Evolutionary conservation across 768 basidiomycete genomes (phyloP).

Genomic region (Xanthoconium stramineum): DNA sequence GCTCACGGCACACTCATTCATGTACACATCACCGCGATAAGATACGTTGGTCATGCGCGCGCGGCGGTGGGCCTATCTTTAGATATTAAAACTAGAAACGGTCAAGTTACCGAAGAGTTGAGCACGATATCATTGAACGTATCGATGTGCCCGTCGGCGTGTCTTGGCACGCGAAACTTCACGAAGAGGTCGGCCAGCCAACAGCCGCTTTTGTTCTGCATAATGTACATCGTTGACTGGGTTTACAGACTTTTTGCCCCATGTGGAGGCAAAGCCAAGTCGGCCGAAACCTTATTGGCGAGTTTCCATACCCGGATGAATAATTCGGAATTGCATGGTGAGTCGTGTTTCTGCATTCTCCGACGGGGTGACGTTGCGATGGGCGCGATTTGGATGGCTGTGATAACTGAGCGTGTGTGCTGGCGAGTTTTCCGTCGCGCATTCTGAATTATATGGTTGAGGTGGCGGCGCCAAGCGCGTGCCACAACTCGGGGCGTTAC

Average conservation of each 20-base stretch:
- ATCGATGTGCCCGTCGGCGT: neutral
- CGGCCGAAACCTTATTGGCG: conserved; percentile 3
- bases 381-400: neutral
- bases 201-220: neutral
- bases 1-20: no score
- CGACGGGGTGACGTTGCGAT: neutral
- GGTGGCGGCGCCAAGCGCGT: no score
- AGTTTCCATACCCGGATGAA: neutral
- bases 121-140: no score
- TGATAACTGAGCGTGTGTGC: neutral
- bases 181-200: neutral
- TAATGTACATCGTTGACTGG: neutral
- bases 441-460: no score
- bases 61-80: no score
- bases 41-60: no score
- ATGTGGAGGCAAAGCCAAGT: neutral
- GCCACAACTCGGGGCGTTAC: no score
- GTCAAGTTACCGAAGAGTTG: no score
- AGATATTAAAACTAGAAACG: no score
- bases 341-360: neutral
- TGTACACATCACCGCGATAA: no score
- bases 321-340: neutral
- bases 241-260: no score
- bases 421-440: no score
- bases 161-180: neutral